A percentile compares a stretch with the other conserved stretches of the same genome.
phyloP scores from a whole-genome alignment of 129 eudicot species.

The Scalesia atractyloides region DNA sequence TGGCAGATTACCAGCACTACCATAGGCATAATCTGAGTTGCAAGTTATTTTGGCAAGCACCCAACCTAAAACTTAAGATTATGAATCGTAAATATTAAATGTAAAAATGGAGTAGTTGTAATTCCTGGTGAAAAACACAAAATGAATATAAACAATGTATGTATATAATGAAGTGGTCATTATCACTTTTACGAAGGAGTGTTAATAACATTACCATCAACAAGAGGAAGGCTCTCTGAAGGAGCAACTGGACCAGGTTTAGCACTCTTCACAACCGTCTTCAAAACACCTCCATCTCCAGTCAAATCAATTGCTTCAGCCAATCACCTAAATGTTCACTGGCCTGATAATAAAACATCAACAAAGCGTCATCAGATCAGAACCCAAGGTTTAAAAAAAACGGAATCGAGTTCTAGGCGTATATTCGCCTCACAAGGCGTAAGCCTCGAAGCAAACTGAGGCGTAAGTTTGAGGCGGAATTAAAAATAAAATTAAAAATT shows the following conservation, averaged over 20 bases:
- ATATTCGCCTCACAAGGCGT: too few relatives aligned
- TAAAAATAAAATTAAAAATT: too few relatives aligned
- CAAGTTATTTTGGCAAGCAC: constrained; percentile 87
- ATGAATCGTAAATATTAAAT: not conserved
- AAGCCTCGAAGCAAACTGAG: too few relatives aligned
- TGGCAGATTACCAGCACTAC: constrained; percentile 84
- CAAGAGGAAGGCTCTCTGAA: constrained; percentile 82
- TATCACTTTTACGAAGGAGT: too few relatives aligned
- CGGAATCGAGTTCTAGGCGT: too few relatives aligned
- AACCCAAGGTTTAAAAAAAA: too few relatives aligned
- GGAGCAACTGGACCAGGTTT: constrained; percentile 84
- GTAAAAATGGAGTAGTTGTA: not conserved
- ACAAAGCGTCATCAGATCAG: too few relatives aligned
- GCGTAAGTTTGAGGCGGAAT: too few relatives aligned
- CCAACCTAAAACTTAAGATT: constrained; percentile 64
- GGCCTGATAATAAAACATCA: too few relatives aligned
- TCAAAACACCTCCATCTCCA: constrained; percentile 98
- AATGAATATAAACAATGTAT: too few relatives aligned
- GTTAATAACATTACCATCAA: constrained; percentile 71
- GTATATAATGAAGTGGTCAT: too few relatives aligned
- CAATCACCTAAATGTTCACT: constrained; percentile 57
- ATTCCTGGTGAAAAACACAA: not conserved
- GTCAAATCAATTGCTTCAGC: constrained; percentile 72
- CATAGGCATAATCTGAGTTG: constrained; percentile 92
- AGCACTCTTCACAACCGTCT: constrained; percentile 68